Percentiles rank a stretch among this genome's conserved stretches.
Conservation (phyloP, 1,284 basidiomycete genomes). For the Rhizoctonia solani region DNA sequence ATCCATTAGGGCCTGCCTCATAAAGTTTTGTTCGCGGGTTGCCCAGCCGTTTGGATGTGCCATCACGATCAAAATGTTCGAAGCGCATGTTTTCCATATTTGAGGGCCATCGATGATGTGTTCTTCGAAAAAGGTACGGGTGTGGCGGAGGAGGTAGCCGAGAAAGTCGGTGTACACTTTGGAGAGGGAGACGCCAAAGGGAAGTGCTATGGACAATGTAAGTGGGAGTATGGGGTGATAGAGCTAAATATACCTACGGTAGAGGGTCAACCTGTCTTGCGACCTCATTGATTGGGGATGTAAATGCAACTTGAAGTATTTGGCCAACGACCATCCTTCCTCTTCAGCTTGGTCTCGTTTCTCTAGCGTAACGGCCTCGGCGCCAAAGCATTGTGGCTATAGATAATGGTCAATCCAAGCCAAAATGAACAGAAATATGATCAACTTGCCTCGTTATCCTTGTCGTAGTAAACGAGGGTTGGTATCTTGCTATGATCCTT, state of each 20-base stretch:
- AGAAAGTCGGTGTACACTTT: conserved; percentile 30
- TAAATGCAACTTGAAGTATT: background rate
- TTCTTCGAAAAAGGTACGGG: conserved; percentile 2
- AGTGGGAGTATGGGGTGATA: background rate
- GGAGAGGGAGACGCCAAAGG: conserved; percentile 3
- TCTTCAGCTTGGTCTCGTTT: background rate
- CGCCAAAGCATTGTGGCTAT: background rate
- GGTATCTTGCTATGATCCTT: conserved; percentile 23
- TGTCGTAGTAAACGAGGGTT: conserved; percentile 26
- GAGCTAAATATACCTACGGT: background rate
- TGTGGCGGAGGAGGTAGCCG: conserved; percentile 18
- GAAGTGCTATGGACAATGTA: background rate
- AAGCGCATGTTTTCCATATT: conserved; percentile 1
- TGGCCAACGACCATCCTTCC: background rate
- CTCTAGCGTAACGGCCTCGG: background rate
- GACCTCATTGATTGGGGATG: background rate
- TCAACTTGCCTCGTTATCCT: background rate
- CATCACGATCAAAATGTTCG: conserved; percentile 14
- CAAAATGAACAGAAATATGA: background rate
- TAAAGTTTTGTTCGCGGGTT: conserved; percentile 11
- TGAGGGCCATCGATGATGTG: conserved; percentile 6
- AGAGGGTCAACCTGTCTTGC: background rate
- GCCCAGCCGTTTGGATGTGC: conserved; percentile 33
- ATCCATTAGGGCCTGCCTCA: background rate
- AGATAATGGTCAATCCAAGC: background rate